Conservation (phyloP, 805 yeast species). For the Ogataea ramenticola region DNA sequence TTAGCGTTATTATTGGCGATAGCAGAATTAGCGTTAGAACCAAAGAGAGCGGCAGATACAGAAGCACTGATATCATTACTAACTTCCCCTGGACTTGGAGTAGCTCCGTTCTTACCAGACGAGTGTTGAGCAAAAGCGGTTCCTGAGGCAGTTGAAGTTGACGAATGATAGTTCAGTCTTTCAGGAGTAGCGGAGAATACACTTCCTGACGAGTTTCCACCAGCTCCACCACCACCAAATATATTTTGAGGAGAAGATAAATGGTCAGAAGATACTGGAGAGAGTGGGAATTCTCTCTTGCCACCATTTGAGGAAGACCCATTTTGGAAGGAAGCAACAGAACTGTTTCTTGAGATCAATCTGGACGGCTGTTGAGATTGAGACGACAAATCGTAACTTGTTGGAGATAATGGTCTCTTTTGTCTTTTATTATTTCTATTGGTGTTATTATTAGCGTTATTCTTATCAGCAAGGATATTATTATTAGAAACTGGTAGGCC, state of each 20-base stretch:
- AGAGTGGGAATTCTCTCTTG: slow-evolving; percentile 7
- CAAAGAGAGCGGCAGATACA: neutral
- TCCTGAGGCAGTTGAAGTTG: slow-evolving; percentile 3
- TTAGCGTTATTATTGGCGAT: neutral
- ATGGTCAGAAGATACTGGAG: slow-evolving; percentile 26
- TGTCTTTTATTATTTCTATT: slow-evolving; percentile 20
- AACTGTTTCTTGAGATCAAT: neutral
- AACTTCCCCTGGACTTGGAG: neutral
- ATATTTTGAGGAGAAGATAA: slow-evolving; percentile 24
- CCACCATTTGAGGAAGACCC: neutral
- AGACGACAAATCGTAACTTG: slow-evolving; percentile 2
- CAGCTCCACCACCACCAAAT: slow-evolving; percentile 10
- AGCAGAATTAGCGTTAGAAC: neutral
- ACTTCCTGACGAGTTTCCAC: slow-evolving; percentile 24
- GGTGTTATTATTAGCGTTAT: neutral
- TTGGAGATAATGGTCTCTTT: slow-evolving; percentile 26
- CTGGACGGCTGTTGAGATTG: slow-evolving; percentile 2
- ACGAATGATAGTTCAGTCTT: slow-evolving; percentile 6
- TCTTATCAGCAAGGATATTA: neutral
- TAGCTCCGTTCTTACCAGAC: neutral
- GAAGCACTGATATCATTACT: neutral
- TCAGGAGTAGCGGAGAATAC: slow-evolving; percentile 26
- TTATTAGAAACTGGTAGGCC: neutral
- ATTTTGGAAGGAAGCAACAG: neutral
- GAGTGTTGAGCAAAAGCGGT: neutral